Evolutionary conservation across 2,329 filamentous ascomycete species (phyloP).

Genomic region (Myriosclerotinia curreyana): DNA sequence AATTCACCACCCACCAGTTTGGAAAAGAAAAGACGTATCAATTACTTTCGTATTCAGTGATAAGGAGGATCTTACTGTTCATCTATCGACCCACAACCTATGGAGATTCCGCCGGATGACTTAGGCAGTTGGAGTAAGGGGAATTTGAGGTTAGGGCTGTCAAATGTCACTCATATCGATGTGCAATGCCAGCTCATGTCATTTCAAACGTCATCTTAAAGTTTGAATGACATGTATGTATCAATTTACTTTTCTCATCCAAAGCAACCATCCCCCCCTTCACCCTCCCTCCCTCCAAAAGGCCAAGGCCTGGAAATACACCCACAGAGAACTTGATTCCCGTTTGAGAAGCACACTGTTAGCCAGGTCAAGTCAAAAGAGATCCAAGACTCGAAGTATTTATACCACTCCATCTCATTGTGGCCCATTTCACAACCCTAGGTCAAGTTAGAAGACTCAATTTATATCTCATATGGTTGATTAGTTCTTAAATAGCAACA

Average conservation of each 20-base stretch:
- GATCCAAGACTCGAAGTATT: background rate
- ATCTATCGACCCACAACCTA: too few species aligned
- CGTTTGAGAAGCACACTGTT: background rate
- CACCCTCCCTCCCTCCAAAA: too few species aligned
- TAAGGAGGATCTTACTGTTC: background rate
- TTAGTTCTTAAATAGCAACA: background rate
- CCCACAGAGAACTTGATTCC: background rate
- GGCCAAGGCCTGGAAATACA: too few species aligned
- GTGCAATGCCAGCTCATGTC: background rate
- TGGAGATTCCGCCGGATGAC: too few species aligned
- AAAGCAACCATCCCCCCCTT: background rate
- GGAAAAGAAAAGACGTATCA: conserved; percentile 1
- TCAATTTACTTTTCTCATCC: background rate
- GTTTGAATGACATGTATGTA: background rate
- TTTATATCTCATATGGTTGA: background rate
- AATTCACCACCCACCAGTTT: conserved; percentile 33
- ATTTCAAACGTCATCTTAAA: background rate
- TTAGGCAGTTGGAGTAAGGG: background rate
- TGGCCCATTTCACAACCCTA: background rate
- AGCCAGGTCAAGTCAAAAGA: background rate
- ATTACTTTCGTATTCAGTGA: conserved; percentile 16
- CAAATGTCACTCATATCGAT: background rate
- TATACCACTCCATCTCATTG: background rate
- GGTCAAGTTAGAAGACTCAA: background rate
- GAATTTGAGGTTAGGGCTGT: background rate